Base-by-base conservation (phyloP, 257 asterid species). In the Euphrasia confusa region DNA sequence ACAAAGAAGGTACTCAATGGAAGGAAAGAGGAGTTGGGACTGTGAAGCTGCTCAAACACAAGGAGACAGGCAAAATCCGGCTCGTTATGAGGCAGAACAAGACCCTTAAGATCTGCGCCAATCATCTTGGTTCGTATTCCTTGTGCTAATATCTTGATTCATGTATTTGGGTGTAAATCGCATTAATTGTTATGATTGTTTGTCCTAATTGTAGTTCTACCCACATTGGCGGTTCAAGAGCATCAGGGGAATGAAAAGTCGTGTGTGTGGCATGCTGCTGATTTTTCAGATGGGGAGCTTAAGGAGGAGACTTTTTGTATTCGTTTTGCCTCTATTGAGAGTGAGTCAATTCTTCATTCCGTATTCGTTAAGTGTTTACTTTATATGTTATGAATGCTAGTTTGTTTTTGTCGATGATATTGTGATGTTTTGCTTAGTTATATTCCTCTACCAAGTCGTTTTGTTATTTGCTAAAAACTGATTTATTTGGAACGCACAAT, bases 1-100 rank as follows among this genome's bases (percentile, higher is more conserved):
- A 87, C 55, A 87, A 78, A 76, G 97, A 86, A 54, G 97, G 91
- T 58, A 77, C 67, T 65, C 96, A 83, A 71, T 90, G 97, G 97
- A 87, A 90, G 71, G 96, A 90, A 78, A 90, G 96, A 70, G 97
- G 97, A 42, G 97, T 79, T 63, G 97, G 96, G 9, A 75, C 80
- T 17, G 88, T 90, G 73, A 90, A 90, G 84, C 83, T 87, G 42
- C 86, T 90, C 50, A 80, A 83, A 78, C 94, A 90, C 67, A 83
- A 77, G 74, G 95, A 87, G 42, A 81, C 78, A 42, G 82, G 81
- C 39, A 87, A 84, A 76, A 81, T 84, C 73, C 81, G 97, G 70
- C 95, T 90, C 69, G 91, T 90, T 58, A 85, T 90, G 97, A 83
- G 96, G 75, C 95, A 90, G 82, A 80, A 77, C 71, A 90, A 87